Evolutionary conservation across 805 yeast genomes (phyloP).

Genomic region (Geotrichum ghanense): DNA sequence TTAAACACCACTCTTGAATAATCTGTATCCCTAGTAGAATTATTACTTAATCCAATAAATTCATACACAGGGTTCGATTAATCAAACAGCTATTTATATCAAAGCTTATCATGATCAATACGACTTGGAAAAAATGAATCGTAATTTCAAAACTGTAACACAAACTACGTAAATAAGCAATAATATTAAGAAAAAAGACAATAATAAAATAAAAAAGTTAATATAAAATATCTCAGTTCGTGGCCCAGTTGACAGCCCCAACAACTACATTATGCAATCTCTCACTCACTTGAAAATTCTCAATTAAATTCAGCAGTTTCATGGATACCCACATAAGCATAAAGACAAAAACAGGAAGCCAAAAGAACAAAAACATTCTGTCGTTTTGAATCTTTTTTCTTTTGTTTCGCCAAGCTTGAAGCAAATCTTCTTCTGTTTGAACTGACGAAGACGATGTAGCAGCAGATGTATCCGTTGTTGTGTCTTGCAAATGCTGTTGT

Average conservation of each 20-base stretch:
- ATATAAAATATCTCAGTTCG: no score
- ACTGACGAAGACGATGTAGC: constrained; percentile 6
- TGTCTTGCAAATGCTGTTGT: neutral
- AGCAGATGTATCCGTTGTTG: constrained; percentile 4
- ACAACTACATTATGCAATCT: neutral
- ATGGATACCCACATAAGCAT: constrained; percentile 23
- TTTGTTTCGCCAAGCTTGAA: constrained; percentile 28
- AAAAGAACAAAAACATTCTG: constrained; percentile 76
- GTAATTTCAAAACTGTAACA: no score
- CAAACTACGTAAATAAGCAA: no score
- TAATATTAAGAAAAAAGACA: neutral
- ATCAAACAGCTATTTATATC: no score
- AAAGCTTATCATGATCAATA: no score
- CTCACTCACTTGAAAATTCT: neutral
- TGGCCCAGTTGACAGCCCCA: neutral
- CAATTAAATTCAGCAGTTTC: constrained; percentile 5
- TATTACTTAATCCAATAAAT: no score
- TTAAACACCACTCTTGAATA: no score
- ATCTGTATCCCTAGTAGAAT: no score
- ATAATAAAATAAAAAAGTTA: no score
- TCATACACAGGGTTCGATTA: no score
- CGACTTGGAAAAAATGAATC: no score
- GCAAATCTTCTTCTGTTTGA: constrained; percentile 7
- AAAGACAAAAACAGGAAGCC: constrained; percentile 66
- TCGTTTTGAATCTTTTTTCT: constrained; percentile 45